Conservation (phyloP, 1,284 basidiomycete species). For the Malassezia psittaci region DNA sequence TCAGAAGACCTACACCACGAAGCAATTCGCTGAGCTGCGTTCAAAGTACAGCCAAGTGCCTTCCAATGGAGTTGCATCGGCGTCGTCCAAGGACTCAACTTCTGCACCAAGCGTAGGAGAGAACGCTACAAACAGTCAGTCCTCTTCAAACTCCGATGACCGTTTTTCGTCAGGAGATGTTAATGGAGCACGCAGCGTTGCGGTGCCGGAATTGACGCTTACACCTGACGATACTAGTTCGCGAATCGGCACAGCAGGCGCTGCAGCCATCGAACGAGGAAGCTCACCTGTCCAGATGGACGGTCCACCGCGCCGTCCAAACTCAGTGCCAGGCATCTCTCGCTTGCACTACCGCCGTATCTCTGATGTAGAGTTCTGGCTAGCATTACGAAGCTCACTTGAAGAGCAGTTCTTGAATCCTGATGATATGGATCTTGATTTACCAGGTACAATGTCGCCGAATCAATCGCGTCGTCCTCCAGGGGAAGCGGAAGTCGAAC, state of each 20-base stretch:
- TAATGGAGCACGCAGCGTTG: constrained; percentile 20
- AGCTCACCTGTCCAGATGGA: constrained; percentile 12
- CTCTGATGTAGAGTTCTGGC: constrained; percentile 37
- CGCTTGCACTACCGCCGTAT: constrained; percentile 35
- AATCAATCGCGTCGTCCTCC: constrained; percentile 9
- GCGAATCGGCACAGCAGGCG: constrained; percentile 3
- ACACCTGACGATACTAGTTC: constrained; percentile 31
- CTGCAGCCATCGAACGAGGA: neutral
- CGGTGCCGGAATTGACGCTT: constrained; percentile 41
- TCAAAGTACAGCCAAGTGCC: constrained; percentile 5
- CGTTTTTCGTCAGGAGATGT: constrained; percentile 21
- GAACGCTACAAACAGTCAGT: constrained; percentile 7
- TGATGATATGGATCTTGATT: constrained; percentile 2
- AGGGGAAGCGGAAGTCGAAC: constrained; percentile 39
- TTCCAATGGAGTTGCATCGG: neutral
- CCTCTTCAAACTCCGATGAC: neutral
- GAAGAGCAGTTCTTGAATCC: constrained; percentile 28
- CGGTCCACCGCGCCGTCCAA: constrained; percentile 17
- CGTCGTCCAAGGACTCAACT: neutral
- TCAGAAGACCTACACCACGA: constrained; percentile 44
- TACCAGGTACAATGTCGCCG: neutral
- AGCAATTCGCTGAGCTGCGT: constrained; percentile 24
- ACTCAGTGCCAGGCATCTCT: constrained; percentile 28
- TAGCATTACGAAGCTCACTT: constrained; percentile 26
- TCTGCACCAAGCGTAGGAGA: constrained; percentile 6